Percentiles rank a stretch among this genome's conserved stretches.
These are phyloP conservation scores for Massariosphaeria phaeospora DNA, from an alignment of 495 filamentous ascomycete species.

Conservation along the genomic window DNA sequence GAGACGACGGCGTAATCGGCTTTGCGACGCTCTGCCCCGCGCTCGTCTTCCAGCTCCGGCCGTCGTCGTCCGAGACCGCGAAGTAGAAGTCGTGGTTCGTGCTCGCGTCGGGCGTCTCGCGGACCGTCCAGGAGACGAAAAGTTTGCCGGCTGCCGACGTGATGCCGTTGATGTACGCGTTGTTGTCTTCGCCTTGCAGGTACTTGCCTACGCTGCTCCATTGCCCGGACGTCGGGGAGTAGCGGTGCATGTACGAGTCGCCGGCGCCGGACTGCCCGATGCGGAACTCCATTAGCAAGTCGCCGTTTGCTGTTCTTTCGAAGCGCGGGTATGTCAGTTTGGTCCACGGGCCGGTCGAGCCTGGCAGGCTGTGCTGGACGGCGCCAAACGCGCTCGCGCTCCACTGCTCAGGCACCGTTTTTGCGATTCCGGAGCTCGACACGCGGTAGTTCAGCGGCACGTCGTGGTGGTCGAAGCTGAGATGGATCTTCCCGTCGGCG, in stretches of 20 bases:
- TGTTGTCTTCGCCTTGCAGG: slow-evolving; percentile 22
- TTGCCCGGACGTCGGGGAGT: slow-evolving; percentile 1
- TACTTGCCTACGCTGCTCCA: slow-evolving; percentile 19
- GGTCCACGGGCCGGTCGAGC: slow-evolving; percentile 21
- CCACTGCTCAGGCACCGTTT: slow-evolving; percentile 12
- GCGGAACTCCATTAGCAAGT: slow-evolving; percentile 22
- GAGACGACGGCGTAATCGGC: slow-evolving; percentile 16
- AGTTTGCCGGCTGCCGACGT: slow-evolving; percentile 14
- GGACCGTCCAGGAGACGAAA: slow-evolving; percentile 19
- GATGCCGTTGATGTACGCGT: slow-evolving; percentile 24
- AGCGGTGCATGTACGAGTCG: slow-evolving; percentile 26
- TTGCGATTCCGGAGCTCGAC: slow-evolving; percentile 9
- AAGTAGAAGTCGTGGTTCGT: slow-evolving; percentile 25
- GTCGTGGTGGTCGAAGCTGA: slow-evolving; percentile 24
- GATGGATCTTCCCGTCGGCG: slow-evolving; percentile 17
- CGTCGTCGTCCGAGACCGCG: slow-evolving; percentile 16
- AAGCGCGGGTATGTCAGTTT: slow-evolving; percentile 20
- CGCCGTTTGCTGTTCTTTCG: slow-evolving; percentile 12
- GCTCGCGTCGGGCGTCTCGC: slow-evolving; percentile 20
- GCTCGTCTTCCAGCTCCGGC: slow-evolving; percentile 13
- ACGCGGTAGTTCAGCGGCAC: slow-evolving; percentile 25
- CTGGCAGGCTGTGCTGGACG: slow-evolving; percentile 11
- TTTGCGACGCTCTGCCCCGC: slow-evolving; percentile 7
- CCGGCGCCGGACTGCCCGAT: slow-evolving; percentile 21
- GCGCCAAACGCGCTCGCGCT: slow-evolving; percentile 6